Conservation (phyloP, 495 filamentous ascomycete genomes). For the Penicillium angulare region DNA sequence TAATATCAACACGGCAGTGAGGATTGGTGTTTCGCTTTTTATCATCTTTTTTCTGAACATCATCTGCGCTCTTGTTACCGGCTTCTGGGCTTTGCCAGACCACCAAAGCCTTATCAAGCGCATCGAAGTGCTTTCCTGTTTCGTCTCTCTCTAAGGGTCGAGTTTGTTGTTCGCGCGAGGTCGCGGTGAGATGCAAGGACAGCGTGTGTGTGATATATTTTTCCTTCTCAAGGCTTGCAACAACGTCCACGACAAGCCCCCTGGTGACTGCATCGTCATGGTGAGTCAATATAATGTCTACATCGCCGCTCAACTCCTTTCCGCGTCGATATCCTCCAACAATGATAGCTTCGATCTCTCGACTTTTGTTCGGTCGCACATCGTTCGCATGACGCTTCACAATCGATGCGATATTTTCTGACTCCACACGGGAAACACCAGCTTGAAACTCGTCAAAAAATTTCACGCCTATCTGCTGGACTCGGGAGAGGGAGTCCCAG, state of each 20-base stretch:
- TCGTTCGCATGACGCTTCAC: constrained; percentile 62
- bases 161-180: constrained; percentile 68
- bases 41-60: neutral
- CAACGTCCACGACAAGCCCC: constrained; percentile 63
- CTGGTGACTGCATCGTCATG: constrained; percentile 64
- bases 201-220: constrained; percentile 83
- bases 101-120: constrained; percentile 84
- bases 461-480: constrained; percentile 94
- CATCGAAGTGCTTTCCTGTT: constrained; percentile 60
- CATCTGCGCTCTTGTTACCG: neutral
- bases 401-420: constrained; percentile 62
- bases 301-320: constrained; percentile 71
- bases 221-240: constrained; percentile 64
- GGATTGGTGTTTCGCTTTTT: constrained; percentile 55
- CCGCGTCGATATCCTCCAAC: constrained; percentile 86
- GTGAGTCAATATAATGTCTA: constrained; percentile 84
- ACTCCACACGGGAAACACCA: constrained; percentile 70
- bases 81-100: constrained; percentile 85
- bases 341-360: constrained; percentile 66
- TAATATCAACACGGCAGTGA: constrained; percentile 90
- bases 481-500: constrained; percentile 70
- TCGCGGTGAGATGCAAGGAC: constrained; percentile 60
- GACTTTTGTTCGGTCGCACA: constrained; percentile 32
- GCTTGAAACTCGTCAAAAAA: constrained; percentile 83
- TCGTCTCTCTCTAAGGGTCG: constrained; percentile 49